phyloP scores from a whole-genome alignment of 345 rosid species.

The Euphorbia peplus region DNA sequence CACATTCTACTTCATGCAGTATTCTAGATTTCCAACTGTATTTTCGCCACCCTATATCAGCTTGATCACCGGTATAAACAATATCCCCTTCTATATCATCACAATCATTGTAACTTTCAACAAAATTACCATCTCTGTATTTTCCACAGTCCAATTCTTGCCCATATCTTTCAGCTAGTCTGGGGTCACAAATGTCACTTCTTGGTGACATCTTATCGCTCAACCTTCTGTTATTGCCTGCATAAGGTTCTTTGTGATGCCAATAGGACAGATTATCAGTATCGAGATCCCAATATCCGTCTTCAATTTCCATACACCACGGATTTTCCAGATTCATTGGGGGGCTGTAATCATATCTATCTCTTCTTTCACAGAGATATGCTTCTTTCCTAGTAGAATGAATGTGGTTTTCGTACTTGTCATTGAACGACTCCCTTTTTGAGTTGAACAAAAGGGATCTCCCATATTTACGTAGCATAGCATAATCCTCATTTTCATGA shows the following conservation, averaged over 20 bases:
- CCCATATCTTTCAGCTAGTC: conserved; percentile 16
- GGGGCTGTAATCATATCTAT: conserved; percentile 26
- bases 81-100: conserved; percentile 21
- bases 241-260: conserved; percentile 27
- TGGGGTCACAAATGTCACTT: conserved; percentile 23
- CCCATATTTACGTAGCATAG: conserved; percentile 26
- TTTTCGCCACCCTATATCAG: conserved; percentile 27
- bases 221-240: conserved; percentile 30
- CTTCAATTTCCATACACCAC: conserved; percentile 29
- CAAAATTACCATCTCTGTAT: conserved; percentile 25
- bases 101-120: conserved; percentile 12
- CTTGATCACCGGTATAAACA: conserved; percentile 20
- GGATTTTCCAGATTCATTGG: conserved; percentile 33
- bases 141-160: conserved; percentile 25
- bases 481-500: conserved; percentile 17
- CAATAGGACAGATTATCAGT: conserved; percentile 21
- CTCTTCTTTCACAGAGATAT: conserved; percentile 31
- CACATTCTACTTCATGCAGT: conserved; percentile 21
- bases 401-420: conserved; percentile 24
- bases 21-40: conserved; percentile 23
- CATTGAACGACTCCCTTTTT: conserved; percentile 30
- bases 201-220: conserved; percentile 17
- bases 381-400: conserved; percentile 32
- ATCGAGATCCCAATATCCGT: conserved; percentile 21
- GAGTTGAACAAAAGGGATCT: conserved; percentile 25